Evolutionary conservation across 2,329 filamentous ascomycete genomes (phyloP), one percentile per base, ranked within the genome.

Genomic region (Eutypa lata): DNA sequence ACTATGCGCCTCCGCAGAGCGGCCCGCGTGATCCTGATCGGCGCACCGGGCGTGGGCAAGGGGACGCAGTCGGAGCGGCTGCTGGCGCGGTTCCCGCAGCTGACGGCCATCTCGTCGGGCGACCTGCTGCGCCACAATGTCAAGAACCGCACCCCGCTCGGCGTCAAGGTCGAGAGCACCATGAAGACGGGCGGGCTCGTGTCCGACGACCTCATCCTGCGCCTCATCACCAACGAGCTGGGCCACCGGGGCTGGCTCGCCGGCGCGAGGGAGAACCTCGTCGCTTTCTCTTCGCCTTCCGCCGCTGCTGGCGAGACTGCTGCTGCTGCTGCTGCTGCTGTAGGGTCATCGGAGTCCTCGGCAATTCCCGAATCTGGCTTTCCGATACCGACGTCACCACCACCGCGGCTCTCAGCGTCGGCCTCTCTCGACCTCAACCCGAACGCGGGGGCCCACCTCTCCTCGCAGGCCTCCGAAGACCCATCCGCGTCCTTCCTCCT

Each of bases 41-140:
- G 94, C 63, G 92, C 93, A 49, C 94, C 94, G n/a, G 92, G 92
- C 53, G 94, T 96, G 53, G 94, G 94, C 57, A 99, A 99, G 73
- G 94, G 93, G 57, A 99, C 94, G 3, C 94, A 99, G 76, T 91
- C 90, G 49, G 90, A 96, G 71, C 86, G 94, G 56, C 79, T 99
- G 57, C 86, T 97, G 61, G 78, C 86, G 62, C 86, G 89, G 61
- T 99, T 94, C 68, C 90, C 92, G 3, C 89, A 97, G 67, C 79
- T 99, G 46, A 88, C 90, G 50, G 87, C 91, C 18, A 93, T 99
- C 71, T 96, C 91, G 73, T 96, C 94, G 3, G 94, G 94, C 56
- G 93, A 99, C 71, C 77, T 99, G 16, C 76, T 99, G 53, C 87
- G 94, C 57, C 86, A 91, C 68, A 96, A 97, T 87, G 93, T 99